Conservation (phyloP, 371 early-diverging fungal species). For the Circinella minor region DNA sequence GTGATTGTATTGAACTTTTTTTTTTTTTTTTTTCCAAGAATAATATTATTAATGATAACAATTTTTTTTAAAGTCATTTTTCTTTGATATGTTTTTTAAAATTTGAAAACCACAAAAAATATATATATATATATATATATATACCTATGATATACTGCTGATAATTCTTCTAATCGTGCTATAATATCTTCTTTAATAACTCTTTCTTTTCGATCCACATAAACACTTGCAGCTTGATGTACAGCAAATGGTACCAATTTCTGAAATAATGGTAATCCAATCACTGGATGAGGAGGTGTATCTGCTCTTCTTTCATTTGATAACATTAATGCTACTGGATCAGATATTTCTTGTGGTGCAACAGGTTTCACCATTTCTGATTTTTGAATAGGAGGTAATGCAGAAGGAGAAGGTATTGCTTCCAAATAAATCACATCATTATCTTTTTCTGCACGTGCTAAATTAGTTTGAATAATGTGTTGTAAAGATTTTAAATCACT, state of each 20-base stretch:
- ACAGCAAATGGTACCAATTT: constrained; percentile 88
- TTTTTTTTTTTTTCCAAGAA: background rate
- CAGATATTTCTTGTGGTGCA: constrained; percentile 36
- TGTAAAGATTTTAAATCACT: constrained; percentile 57
- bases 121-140: too few species aligned
- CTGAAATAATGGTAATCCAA: constrained; percentile 84
- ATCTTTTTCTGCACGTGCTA: constrained; percentile 83
- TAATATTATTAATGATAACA: background rate
- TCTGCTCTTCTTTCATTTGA: constrained; percentile 29
- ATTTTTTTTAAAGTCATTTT: too few species aligned
- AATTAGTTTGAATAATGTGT: constrained; percentile 59
- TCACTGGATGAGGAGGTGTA: constrained; percentile 39
- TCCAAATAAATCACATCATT: constrained; percentile 90
- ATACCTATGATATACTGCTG: constrained; percentile 45
- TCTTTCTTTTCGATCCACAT: constrained; percentile 78
- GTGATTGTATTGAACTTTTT: constrained; percentile 62
- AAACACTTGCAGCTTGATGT: constrained; percentile 87
- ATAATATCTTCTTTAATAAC: constrained; percentile 59
- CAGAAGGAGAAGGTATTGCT: constrained; percentile 64
- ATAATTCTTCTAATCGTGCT: constrained; percentile 31
- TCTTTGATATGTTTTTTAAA: too few species aligned
- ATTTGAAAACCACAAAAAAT: too few species aligned
- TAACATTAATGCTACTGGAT: constrained; percentile 56
- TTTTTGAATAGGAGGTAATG: constrained; percentile 63
- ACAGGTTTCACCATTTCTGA: constrained; percentile 76